Evolutionary conservation across 2,329 filamentous ascomycete genomes (phyloP).

Genomic region (Aspergillus alliaceus): DNA sequence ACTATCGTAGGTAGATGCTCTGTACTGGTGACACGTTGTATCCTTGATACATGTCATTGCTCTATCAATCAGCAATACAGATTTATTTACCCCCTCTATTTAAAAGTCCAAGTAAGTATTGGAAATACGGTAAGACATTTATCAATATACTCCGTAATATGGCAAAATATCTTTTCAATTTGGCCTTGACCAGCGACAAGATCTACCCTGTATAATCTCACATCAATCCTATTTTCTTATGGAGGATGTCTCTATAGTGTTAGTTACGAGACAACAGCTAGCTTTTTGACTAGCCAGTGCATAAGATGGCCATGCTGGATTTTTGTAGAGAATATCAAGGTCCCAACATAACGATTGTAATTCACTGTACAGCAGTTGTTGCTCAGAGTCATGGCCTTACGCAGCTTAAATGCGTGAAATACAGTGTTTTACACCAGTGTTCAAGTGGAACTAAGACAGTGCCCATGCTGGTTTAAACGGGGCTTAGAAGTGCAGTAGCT

Average conservation of each 20-base stretch:
- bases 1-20: too few relatives aligned
- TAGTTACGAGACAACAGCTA: too few relatives aligned
- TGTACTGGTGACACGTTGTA: too few relatives aligned
- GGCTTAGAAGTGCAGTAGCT: constrained; percentile 45
- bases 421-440: not conserved
- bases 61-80: too few relatives aligned
- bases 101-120: too few relatives aligned
- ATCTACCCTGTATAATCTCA: not conserved
- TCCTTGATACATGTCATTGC: too few relatives aligned
- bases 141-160: too few relatives aligned
- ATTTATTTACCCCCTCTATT: too few relatives aligned
- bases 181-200: not conserved
- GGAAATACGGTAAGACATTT: too few relatives aligned
- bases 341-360: not conserved
- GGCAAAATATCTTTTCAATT: not conserved
- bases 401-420: not conserved
- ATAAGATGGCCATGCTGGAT: not conserved
- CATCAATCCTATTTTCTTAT: not conserved
- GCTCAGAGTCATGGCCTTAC: not conserved
- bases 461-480: not conserved
- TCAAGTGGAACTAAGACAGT: too few relatives aligned
- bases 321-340: not conserved
- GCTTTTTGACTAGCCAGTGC: too few relatives aligned
- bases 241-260: too few relatives aligned
- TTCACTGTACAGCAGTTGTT: not conserved